Percentiles rank a stretch among this genome's conserved stretches.
Conservation (phyloP, 306 rosid genomes). For the Cicer pinnatifidum region DNA sequence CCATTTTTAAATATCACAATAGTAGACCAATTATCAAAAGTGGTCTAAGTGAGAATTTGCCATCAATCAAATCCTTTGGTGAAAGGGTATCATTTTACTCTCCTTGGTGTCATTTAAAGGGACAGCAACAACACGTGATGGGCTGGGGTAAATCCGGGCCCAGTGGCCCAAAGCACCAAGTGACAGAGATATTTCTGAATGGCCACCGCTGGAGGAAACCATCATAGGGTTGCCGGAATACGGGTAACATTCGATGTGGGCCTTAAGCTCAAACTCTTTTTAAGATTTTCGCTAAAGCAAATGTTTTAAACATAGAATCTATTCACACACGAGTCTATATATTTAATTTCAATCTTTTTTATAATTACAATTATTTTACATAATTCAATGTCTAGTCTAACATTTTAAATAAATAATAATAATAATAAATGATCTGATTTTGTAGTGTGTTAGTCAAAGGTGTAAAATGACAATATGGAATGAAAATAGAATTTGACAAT, state of each 20-base stretch:
- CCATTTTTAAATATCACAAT: too few relatives aligned
- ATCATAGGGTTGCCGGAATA: slow-evolving; percentile 44
- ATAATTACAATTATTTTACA: background rate
- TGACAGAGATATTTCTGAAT: slow-evolving; percentile 24
- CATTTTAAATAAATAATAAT: background rate
- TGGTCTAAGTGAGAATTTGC: too few relatives aligned
- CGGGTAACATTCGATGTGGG: slow-evolving; percentile 48
- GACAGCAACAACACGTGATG: slow-evolving; percentile 44
- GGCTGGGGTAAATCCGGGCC: slow-evolving; percentile 46
- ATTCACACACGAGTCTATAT: background rate
- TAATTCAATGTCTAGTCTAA: background rate
- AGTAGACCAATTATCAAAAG: too few relatives aligned
- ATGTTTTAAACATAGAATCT: background rate
- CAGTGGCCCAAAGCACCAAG: slow-evolving; percentile 47
- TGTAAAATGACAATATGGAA: background rate
- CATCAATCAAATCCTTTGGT: background rate
- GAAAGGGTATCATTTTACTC: background rate
- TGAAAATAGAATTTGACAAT: background rate
- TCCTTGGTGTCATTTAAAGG: background rate
- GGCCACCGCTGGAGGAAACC: slow-evolving; percentile 42
- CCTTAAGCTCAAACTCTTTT: slow-evolving; percentile 5
- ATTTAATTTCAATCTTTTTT: background rate
- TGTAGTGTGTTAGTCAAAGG: background rate
- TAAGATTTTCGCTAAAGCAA: background rate
- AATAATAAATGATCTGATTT: background rate